These are phyloP conservation scores for Suillus weaverae DNA, from an alignment of 768 basidiomycete species.

Conservation along the genomic window DNA sequence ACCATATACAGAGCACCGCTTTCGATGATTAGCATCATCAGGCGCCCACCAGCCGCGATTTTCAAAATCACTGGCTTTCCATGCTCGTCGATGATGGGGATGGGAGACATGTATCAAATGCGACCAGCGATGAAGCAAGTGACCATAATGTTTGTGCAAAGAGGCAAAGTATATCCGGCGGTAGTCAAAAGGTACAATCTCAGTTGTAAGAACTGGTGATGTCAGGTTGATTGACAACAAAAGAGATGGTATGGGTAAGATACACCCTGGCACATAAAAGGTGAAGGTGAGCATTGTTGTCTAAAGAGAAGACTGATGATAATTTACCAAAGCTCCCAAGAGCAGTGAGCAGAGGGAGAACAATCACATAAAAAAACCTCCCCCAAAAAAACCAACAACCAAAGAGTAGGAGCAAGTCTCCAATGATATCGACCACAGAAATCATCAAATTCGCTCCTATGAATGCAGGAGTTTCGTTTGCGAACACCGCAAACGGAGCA, in stretches of 20 bases:
- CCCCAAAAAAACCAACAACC: constrained; percentile 37
- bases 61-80: constrained; percentile 3
- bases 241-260: background rate
- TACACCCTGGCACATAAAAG: background rate
- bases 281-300: background rate
- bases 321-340: constrained; percentile 28
- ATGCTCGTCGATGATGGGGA: constrained; percentile 1
- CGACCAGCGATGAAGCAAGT: constrained; percentile 35
- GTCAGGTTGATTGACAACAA: background rate
- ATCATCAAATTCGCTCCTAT: constrained; percentile 27
- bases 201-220: constrained; percentile 19
- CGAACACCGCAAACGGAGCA: constrained; percentile 17
- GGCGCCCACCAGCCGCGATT: constrained; percentile 11
- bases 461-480: constrained; percentile 21
- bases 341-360: constrained; percentile 29
- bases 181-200: constrained; percentile 28
- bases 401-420: constrained; percentile 29
- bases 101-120: constrained; percentile 26
- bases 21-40: constrained; percentile 30
- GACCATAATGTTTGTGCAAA: constrained; percentile 35
- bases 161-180: constrained; percentile 32
- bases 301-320: background rate
- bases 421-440: constrained; percentile 25
- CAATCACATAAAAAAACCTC: constrained; percentile 25
- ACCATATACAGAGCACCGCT: constrained; percentile 31